A percentile compares a stretch with the other conserved stretches of the same genome.
Conservation (phyloP, 164 flowering plant species). For the Nelumbo lutea region DNA sequence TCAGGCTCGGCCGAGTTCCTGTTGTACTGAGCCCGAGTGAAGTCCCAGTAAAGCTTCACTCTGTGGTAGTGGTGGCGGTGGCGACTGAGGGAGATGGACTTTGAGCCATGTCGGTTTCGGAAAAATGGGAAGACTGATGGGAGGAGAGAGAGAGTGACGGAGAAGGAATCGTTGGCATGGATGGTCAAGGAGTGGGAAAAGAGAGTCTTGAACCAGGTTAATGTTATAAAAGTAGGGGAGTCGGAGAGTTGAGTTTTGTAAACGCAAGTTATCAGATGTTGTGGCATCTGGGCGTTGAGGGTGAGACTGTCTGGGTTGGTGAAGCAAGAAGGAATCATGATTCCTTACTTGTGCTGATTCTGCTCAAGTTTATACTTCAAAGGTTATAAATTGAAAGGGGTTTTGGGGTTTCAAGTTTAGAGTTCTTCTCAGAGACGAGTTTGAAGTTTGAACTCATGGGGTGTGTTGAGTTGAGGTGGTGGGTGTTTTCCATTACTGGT, state of each 20-base stretch:
- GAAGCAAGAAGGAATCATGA: slow-evolving; percentile 49
- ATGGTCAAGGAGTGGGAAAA: slow-evolving; percentile 53
- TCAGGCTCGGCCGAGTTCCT: slow-evolving; percentile 55
- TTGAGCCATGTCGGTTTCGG: slow-evolving; percentile 36
- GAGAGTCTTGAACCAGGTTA: slow-evolving; percentile 60
- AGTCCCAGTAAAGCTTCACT: slow-evolving; percentile 58
- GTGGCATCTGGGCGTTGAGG: slow-evolving; percentile 30
- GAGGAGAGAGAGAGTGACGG: slow-evolving; percentile 44
- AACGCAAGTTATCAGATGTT: slow-evolving; percentile 45
- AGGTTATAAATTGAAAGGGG: not conserved
- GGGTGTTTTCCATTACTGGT: not conserved
- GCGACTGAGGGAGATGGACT: slow-evolving; percentile 32
- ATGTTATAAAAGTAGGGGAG: slow-evolving; percentile 43
- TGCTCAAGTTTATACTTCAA: not conserved
- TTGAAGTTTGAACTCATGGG: not conserved
- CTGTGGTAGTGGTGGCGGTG: slow-evolving; percentile 19
- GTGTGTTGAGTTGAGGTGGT: not conserved
- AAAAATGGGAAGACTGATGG: slow-evolving; percentile 48
- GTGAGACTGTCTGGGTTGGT: slow-evolving; percentile 29
- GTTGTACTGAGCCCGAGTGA: slow-evolving; percentile 43
- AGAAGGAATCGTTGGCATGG: slow-evolving; percentile 39
- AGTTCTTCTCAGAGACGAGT: no score
- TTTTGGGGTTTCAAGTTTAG: not conserved
- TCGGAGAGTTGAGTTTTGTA: slow-evolving; percentile 50
- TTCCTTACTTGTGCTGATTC: not conserved